Conservation (phyloP, 495 filamentous ascomycete species). For the Daldinia decipiens region DNA sequence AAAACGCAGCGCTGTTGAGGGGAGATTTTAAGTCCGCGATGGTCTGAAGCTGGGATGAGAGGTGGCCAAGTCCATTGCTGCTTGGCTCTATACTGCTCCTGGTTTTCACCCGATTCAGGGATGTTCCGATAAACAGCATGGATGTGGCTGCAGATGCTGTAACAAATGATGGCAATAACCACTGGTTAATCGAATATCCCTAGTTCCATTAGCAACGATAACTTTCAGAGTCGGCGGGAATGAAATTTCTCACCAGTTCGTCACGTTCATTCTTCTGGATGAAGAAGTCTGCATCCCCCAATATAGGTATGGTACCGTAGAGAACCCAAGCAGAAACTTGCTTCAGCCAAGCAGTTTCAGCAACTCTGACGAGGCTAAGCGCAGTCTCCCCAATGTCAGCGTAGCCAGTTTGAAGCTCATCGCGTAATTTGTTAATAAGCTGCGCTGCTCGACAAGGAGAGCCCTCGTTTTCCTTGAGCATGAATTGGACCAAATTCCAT, state of each 20-base stretch:
- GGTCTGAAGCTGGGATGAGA: slow-evolving; percentile 76
- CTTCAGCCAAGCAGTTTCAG: slow-evolving; percentile 90
- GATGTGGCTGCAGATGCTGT: slow-evolving; percentile 77
- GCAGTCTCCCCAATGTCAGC: slow-evolving; percentile 81
- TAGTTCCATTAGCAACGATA: slow-evolving; percentile 32
- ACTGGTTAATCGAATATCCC: slow-evolving; percentile 64
- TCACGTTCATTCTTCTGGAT: slow-evolving; percentile 59
- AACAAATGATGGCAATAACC: slow-evolving; percentile 81
- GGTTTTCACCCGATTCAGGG: slow-evolving; percentile 79
- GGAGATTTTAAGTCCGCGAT: slow-evolving; percentile 78
- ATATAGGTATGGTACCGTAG: slow-evolving; percentile 80
- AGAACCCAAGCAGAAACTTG: slow-evolving; percentile 89
- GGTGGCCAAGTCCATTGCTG: slow-evolving; percentile 67
- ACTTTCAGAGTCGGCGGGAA: background rate
- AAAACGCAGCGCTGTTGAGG: slow-evolving; percentile 73
- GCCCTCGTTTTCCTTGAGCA: slow-evolving; percentile 61
- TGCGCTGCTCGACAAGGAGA: slow-evolving; percentile 56
- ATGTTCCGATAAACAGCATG: slow-evolving; percentile 90
- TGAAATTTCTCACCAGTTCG: slow-evolving; percentile 50
- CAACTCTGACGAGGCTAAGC: slow-evolving; percentile 72
- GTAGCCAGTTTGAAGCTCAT: slow-evolving; percentile 87
- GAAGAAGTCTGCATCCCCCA: slow-evolving; percentile 85
- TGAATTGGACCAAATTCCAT: slow-evolving; percentile 73
- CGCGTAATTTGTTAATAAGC: slow-evolving; percentile 79
- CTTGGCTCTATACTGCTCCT: slow-evolving; percentile 61